Conservation (phyloP, 2,329 filamentous ascomycete genomes). For the Metarhizium anisopliae region DNA sequence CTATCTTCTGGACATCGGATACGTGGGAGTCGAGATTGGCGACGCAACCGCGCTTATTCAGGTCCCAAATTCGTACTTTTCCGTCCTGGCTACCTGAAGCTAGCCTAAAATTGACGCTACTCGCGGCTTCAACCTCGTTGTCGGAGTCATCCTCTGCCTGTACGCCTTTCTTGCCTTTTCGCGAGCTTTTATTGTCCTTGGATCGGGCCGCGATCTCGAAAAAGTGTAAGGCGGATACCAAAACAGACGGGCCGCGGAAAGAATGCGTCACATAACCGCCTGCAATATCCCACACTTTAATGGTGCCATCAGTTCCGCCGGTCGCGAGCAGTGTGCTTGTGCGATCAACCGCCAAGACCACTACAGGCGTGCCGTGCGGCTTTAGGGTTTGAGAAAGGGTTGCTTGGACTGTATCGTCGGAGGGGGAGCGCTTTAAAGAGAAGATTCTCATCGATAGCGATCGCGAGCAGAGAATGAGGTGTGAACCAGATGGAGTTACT, state of each 20-base stretch:
- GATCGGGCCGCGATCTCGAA: constrained; percentile 60
- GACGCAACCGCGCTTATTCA: constrained; percentile 71
- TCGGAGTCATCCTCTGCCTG: constrained; percentile 24
- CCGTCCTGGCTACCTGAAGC: constrained; percentile 93
- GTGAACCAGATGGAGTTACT: constrained; percentile 83
- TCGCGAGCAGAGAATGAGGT: constrained; percentile 84
- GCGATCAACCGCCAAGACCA: constrained; percentile 74
- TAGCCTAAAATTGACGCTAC: constrained; percentile 58
- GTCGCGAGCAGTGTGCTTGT: constrained; percentile 88
- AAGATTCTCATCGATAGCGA: constrained; percentile 96
- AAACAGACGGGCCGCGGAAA: constrained; percentile 83
- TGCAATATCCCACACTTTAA: constrained; percentile 94
- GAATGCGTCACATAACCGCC: constrained; percentile 91
- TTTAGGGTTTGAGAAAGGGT: constrained; percentile 74
- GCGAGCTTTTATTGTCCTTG: constrained; percentile 13
- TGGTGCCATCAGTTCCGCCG: constrained; percentile 82
- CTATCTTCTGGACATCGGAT: constrained; percentile 81
- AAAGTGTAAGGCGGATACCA: constrained; percentile 86
- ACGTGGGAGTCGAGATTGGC: constrained; percentile 85
- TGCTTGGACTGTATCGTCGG: constrained; percentile 49
- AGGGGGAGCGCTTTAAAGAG: constrained; percentile 52
- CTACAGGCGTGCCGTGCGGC: constrained; percentile 82
- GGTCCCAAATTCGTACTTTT: constrained; percentile 83
- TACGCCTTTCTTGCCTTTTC: constrained; percentile 26
- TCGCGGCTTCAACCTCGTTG: constrained; percentile 31